These are phyloP conservation scores for Globisporangium cederbergense DNA, from an alignment of 352 stramenopile genomes.

Conservation along the genomic window DNA sequence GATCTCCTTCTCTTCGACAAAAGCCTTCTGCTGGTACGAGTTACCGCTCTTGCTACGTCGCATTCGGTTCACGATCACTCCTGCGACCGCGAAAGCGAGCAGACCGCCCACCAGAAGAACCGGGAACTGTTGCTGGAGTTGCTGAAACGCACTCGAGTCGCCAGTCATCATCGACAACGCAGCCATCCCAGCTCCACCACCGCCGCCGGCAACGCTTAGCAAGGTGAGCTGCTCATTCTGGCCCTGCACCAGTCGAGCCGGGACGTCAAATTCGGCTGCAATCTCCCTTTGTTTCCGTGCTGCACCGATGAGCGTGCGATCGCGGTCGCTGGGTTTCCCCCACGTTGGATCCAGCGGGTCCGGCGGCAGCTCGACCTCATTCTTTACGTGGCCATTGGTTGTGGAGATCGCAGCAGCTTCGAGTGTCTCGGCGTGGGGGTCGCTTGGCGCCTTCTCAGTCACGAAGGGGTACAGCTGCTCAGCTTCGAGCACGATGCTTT, in stretches of 20 bases:
- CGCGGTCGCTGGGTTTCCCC: slow-evolving; percentile 1
- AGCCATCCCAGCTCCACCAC: background rate
- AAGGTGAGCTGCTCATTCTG: background rate
- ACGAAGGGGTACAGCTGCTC: slow-evolving; percentile 4
- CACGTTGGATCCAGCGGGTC: slow-evolving; percentile 1
- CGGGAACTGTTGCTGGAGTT: background rate
- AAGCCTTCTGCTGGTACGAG: background rate
- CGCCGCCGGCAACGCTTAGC: background rate
- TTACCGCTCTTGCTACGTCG: background rate
- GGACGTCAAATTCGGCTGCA: slow-evolving; percentile 2
- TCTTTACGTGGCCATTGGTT: background rate
- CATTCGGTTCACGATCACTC: no score
- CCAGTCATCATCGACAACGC: background rate
- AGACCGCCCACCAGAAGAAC: no score
- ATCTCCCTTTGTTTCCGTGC: background rate
- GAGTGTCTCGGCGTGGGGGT: background rate
- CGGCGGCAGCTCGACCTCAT: background rate
- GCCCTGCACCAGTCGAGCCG: slow-evolving; percentile 2
- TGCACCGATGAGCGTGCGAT: background rate
- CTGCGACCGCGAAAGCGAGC: no score
- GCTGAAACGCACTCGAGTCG: background rate
- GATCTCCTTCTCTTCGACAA: background rate
- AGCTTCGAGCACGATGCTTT: background rate
- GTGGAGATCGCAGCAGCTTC: background rate
- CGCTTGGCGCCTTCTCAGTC: background rate